Base-by-base conservation (phyloP, 768 basidiomycete species). In the Rhizopogon vulgaris region DNA sequence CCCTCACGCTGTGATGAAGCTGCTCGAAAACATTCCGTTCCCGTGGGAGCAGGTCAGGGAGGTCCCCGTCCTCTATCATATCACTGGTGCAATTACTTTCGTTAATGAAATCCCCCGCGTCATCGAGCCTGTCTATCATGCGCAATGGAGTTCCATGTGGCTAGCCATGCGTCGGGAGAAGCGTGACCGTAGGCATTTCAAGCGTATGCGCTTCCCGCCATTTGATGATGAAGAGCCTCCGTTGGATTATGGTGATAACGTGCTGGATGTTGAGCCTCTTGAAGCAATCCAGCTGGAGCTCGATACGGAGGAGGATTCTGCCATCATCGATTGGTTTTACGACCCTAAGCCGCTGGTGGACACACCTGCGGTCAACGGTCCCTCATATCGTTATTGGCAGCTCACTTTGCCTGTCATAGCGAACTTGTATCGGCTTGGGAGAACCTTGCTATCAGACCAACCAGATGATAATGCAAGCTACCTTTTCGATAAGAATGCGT, bases 131-230 rank as follows among this genome's bases (percentile, higher is more conserved):
- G 82, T 99, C 9, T 98, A 96, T 70, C 96, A 99, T 68, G 93
- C 96, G 1, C 96, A 98, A 63, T 99, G 96, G 96, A 94, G 92
- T 65, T 90, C 91, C 5, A 99, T 99, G 96, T 99, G 96, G 96
- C 76, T 99, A 41, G 95, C 96, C 10, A 99, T 99, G 96, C 80
- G 96, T 54, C 77, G 96, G 55, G 96, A 99, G 73, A 99, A 99
- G 76, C 83, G 96, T 52, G 96, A 99, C 68, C 89, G 96, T 66
- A 77, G 95, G 53, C 96, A 99, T 70, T 99, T 99, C 77, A 99
- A 99, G 76, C 91, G 96, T 41, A 97, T 99, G 94, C 85, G 95
- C 22, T 99, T 98, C 73, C 96, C 96, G 22, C 96, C 95, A 0
- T 99, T 98, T 65, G 96, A 99, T 65, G 96, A 98, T 64, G 95